Base-by-base conservation (phyloP, 2,329 filamentous ascomycete species). In the Chaetomium olivaceum region DNA sequence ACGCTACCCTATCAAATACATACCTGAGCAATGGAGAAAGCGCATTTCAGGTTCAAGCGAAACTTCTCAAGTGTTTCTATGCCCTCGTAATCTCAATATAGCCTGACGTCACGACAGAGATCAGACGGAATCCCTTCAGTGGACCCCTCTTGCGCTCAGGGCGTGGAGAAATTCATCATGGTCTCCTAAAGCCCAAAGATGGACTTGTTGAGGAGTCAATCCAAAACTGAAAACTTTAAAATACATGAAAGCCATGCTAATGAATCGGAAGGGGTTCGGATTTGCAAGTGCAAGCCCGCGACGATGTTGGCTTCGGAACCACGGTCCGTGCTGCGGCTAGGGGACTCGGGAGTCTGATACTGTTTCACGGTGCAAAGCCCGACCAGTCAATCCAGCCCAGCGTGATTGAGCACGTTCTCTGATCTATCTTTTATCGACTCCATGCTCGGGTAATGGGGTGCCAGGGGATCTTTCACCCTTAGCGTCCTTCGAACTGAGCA, bases 401-500 rank as follows among this genome's bases (percentile, higher is more conserved):
- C 7, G 5, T 43, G 39, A 11, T 43, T 43, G 5, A 43, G 39
- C 39, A 23, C n/a, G 9, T 48, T 11, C n/a, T 43, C 25, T 27
- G 3, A 1, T 52, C 50, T 16, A 29, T 4, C 6, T 25, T 19
- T 54, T 19, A 54, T 29, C 14, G 2, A 48, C 29, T 21, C 12
- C 16, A 19, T 43, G 52, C 36, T 56, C 60, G n/a, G 54, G 48
- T 58, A 39, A 58, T 63, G 43, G 55, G 54, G 52, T 43, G 14
- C 21, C 4, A 16, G 54, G 46, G 11, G 29, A 14, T 12, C 29
- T 36, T 16, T 12, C 12, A 58, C 39, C 21, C 25, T 11, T 43
- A 7, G 23, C 8, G 55, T 63, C 55, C 46, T 63, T 63, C 54
- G 55, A 63, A 54, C 54, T 25, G 61, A 58, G 61, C 61, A 39